Base-by-base conservation (phyloP, 768 basidiomycete genomes). In the Flagelloscypha sp. region DNA sequence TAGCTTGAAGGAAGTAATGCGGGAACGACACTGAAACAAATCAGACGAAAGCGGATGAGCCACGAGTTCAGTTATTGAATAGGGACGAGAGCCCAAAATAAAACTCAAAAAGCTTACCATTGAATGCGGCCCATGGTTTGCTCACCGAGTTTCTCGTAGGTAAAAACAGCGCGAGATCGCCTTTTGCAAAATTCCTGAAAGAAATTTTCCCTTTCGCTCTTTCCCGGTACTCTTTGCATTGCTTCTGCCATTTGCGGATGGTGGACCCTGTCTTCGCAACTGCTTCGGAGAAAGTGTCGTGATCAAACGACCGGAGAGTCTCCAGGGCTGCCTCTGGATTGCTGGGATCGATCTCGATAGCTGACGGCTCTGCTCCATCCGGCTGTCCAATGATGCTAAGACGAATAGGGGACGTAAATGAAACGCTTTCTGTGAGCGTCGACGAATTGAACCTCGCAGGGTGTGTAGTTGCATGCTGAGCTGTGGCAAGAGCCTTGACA, bases 111-210 rank as follows among this genome's bases (percentile, higher is more conserved):
- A 32, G 42, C 77, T 48, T 53, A 90, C 92, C 85, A 58, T 98
- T 99, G 62, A 98, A 99, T 7, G 95, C 95, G 16, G 94, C 95
- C 94, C 95, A 99, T 1, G 89, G 86, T 54, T 86, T 89, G 27
- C 84, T 82, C 5, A 87, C 75, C 19, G 90, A 89, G 57, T 97
- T 97, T 30, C 93, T 70, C 0, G 95, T 99, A 2, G 95, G 95
- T 10, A 99, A 65, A 61, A 99, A 99, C 20, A 99, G 64, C 1
- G 93, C 94, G 33, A 99, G 66, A 59, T 99, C 95, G 7, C 93
- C 92, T 54, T 90, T 93, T 6, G 83, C 69, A 47, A 98, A 98
- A 61, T 93, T 94, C 48, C 89, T 70, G 59, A 97, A 97, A 1
- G 93, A 85, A 37, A 99, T 94, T 61, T 95, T 95, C 38, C 92